Evolutionary conservation across 768 basidiomycete genomes (phyloP), one percentile per base, ranked within the genome.

Genomic region (Serendipita sp.): DNA sequence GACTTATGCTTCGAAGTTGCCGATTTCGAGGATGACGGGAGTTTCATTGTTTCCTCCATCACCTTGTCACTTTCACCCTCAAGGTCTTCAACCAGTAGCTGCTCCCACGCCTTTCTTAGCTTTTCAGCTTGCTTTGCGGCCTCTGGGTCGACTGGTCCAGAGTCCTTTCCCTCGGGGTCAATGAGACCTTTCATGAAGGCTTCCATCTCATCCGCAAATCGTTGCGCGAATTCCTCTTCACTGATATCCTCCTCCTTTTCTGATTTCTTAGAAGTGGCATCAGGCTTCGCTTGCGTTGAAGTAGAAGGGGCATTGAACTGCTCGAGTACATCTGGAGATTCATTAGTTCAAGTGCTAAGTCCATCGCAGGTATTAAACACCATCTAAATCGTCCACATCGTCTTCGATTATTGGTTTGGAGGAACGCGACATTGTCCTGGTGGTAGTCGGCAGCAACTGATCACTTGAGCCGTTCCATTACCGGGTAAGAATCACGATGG

Each of bases 311-410:
- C 37, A 31, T 62, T 64, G 66, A 82, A 81, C 65, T 79, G 75
- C 66, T 79, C 77, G 37, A 82, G 74, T 58, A 82, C 76, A 68
- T 81, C 80, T 81, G 65, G 36, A 33, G n/a, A 43, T 13, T 29
- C 48, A 62, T 63, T 36, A 36, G 64, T 55, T 53, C 44, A 53
- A 33, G 27, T 40, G 50, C 40, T 34, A 53, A 40, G 60, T 64
- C 27, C 16, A 34, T 8, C 63, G 64, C 8, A 48, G 18, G 31
- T 15, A 52, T 44, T 48, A 44, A 75, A 45, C 50, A 80, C 80
- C 80, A 71, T 87, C 85, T 53, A 87, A 80, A 69, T 87, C 85
- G 69, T 87, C 85, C 18, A 86, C 70, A 71, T 87, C 83, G 23
- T 85, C 83, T n/a, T 76, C 77, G 31, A 60, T 60, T n/a, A 34